Conservation (phyloP, 2,329 filamentous ascomycete species). For the Aspergillaceae sp. region DNA sequence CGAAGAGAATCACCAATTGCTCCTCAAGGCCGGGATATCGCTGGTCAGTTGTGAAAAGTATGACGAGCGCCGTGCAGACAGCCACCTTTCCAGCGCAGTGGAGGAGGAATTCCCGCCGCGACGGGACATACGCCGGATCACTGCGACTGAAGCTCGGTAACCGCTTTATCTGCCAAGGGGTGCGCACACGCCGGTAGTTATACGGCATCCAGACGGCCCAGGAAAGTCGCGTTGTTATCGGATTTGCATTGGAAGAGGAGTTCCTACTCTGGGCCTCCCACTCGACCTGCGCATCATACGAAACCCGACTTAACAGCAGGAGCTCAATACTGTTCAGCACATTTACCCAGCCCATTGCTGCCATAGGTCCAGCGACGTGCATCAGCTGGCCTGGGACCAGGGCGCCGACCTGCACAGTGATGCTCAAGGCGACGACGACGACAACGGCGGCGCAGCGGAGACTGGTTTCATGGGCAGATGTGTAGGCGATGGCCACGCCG, state of each 20-base stretch:
- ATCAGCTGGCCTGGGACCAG: slow-evolving; percentile 1
- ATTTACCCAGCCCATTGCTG: slow-evolving; percentile 15
- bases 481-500: slow-evolving; percentile 6
- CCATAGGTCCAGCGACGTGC: slow-evolving; percentile 7
- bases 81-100: slow-evolving; percentile 1
- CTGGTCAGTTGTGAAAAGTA: slow-evolving; percentile 8
- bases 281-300: slow-evolving; percentile 6
- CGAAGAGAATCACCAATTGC: not conserved
- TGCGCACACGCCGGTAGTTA: slow-evolving; percentile 15
- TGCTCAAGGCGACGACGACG: slow-evolving; percentile 7
- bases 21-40: not conserved
- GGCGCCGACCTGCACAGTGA: slow-evolving; percentile 4
- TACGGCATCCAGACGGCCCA: slow-evolving; percentile 9
- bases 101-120: slow-evolving; percentile 5
- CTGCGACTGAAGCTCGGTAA: slow-evolving; percentile 4
- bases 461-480: slow-evolving; percentile 2
- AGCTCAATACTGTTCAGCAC: slow-evolving; percentile 15
- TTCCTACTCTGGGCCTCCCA: slow-evolving; percentile 4
- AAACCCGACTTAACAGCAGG: slow-evolving; percentile 10
- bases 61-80: slow-evolving; percentile 2
- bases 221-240: not conserved
- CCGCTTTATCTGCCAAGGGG: slow-evolving; percentile 13
- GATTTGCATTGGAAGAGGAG: no score
- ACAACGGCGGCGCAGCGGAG: slow-evolving; percentile 2
- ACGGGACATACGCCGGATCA: slow-evolving; percentile 1